Evolutionary conservation across 331 rosid species (phyloP), one percentile per base, ranked within the genome.

Genomic region (Saraca asoca): DNA sequence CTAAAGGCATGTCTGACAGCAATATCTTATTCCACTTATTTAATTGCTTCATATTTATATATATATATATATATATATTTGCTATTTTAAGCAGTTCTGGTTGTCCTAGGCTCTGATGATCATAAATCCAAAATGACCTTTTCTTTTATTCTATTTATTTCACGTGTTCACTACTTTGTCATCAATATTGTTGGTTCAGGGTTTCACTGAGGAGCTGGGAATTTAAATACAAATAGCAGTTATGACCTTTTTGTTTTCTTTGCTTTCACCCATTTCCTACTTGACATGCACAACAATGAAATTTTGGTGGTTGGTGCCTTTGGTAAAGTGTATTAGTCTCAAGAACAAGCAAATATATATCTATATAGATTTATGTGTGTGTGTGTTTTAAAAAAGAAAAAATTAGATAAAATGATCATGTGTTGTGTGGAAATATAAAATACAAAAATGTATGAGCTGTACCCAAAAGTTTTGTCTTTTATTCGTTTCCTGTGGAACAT

Each of bases 41-140:
- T 33, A 68, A 11, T 20, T 68, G 53, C 53, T 75, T 12, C 16
- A 34, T 52, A 5, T 10, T 38, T 52, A n/a, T n/a, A n/a, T n/a
- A n/a, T n/a, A n/a, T n/a, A n/a, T n/a, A n/a, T n/a, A n/a, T n/a
- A n/a, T n/a, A n/a, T n/a, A 19, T 11, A n/a, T 6, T 42, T 49
- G 33, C 38, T 13, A 52, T 4, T 64, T 35, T 51, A 13, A 37
- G 5, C 59, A 37, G 61, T 13, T 72, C 10, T 4, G 13, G 24
- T 51, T 7, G 16, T 12, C 53, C 17, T 18, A 12, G 52, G 19
- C 41, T 1, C 2, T 11, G 34, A 41, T 60, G 0, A 12, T 41
- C 19, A 60, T 7, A 52, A 29, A 54, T 12, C 39, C 18, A 54
- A 54, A 54, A 54, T 13, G 7, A 33, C 8, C 14, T 55, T 31